These are phyloP conservation scores for Aspergillus fijiensis DNA, from an alignment of 2,329 filamentous ascomycete species.

Conservation along the genomic window DNA sequence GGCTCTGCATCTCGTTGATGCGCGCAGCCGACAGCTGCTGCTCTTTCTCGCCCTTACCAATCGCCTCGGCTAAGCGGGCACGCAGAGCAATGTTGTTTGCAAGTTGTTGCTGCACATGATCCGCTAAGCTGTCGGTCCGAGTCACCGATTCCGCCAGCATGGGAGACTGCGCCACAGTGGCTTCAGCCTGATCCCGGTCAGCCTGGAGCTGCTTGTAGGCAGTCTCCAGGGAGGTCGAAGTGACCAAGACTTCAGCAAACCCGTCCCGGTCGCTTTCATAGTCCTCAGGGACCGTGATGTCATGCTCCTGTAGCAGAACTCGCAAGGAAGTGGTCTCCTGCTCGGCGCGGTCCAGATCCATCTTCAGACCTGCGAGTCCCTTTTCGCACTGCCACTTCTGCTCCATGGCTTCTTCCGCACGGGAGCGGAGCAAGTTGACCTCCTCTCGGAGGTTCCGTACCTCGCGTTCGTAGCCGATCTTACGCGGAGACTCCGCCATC, in stretches of 20 bases:
- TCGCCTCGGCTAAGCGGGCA: conserved; percentile 72
- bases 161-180: conserved; percentile 70
- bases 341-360: conserved; percentile 93
- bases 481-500: conserved; percentile 63
- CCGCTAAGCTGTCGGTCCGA: conserved; percentile 75
- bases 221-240: conserved; percentile 69
- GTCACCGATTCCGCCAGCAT: conserved; percentile 71
- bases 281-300: conserved; percentile 70
- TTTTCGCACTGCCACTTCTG: conserved; percentile 97
- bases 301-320: conserved; percentile 74
- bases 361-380: conserved; percentile 82
- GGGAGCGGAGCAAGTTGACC: conserved; percentile 76
- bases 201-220: conserved; percentile 74
- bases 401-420: conserved; percentile 90
- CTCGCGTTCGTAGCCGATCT: conserved; percentile 79
- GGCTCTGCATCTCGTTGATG: conserved; percentile 79
- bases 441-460: conserved; percentile 77
- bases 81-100: conserved; percentile 74
- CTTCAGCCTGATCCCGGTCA: conserved; percentile 64
- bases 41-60: conserved; percentile 78
- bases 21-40: conserved; percentile 76
- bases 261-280: conserved; percentile 48
- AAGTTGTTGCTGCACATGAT: conserved; percentile 77
- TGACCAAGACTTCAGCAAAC: conserved; percentile 52
- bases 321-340: conserved; percentile 87